Conservation (phyloP, 345 rosid genomes). For the Linum trigynum region DNA sequence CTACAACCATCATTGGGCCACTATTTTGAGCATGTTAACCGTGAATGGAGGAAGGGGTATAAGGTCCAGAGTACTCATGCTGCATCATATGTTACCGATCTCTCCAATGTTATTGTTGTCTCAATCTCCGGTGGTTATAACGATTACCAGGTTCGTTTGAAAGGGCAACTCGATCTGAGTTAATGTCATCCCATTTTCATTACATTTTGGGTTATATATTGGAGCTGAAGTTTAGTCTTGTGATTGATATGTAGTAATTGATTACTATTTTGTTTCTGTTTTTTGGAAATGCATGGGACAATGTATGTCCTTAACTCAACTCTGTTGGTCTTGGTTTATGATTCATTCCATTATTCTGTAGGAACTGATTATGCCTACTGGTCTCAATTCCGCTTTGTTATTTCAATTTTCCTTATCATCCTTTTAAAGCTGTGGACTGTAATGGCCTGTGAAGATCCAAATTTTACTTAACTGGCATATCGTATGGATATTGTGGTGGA, state of each 20-base stretch:
- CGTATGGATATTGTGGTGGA: not conserved
- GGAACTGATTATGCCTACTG: too few relatives aligned
- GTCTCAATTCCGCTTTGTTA: not conserved
- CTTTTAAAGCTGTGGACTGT: not conserved
- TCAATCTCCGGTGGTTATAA: conserved; percentile 87
- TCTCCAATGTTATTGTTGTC: conserved; percentile 67
- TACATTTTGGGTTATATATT: not conserved
- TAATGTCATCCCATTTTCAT: too few relatives aligned
- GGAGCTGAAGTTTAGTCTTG: not conserved
- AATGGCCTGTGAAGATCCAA: not conserved
- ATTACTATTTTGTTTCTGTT: too few relatives aligned
- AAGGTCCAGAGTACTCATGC: conserved; percentile 43
- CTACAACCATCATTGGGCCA: conserved; percentile 92
- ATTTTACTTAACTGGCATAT: not conserved
- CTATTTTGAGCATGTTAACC: conserved; percentile 66
- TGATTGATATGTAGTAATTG: not conserved
- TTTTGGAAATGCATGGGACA: not conserved
- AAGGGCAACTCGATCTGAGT: not conserved
- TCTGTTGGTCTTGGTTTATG: not conserved
- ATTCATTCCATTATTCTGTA: not conserved
- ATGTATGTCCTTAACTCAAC: not conserved
- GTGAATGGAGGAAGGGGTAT: conserved; percentile 80
- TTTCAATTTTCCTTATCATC: too few relatives aligned
- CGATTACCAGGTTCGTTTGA: conserved; percentile 68
- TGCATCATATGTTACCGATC: conserved; percentile 44